Evolutionary conservation across 148 eudicot species (phyloP).

Genomic region (Cornus florida): DNA sequence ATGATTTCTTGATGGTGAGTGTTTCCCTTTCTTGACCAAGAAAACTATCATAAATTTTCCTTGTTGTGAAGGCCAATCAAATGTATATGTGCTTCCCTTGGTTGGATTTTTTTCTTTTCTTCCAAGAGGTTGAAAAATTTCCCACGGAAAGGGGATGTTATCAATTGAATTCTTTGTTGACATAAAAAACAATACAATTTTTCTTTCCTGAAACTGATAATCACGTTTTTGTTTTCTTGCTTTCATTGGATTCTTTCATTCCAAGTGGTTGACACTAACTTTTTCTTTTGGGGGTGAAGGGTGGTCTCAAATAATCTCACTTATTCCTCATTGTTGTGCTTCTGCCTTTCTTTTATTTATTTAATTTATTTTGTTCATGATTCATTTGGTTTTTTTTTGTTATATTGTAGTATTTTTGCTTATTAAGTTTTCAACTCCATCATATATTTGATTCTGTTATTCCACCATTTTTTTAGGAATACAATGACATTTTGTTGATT

Average conservation of each 20-base stretch:
- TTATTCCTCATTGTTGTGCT: too few relatives aligned
- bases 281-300: too few relatives aligned
- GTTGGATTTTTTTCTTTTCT: neutral
- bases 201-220: too few relatives aligned
- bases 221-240: too few relatives aligned
- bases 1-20: conserved; percentile 87
- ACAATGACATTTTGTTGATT: conserved; percentile 74
- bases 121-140: neutral
- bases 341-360: neutral
- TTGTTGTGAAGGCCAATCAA: neutral
- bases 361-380: neutral
- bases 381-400: neutral
- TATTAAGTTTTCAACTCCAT: neutral
- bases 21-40: conserved; percentile 9
- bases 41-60: neutral
- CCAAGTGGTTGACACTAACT: too few relatives aligned
- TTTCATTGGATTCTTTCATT: too few relatives aligned
- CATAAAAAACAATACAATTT: neutral
- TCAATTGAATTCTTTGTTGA: conserved; percentile 39
- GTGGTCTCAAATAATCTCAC: too few relatives aligned
- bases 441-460: neutral
- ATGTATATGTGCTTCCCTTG: neutral
- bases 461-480: conserved; percentile 48
- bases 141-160: neutral
- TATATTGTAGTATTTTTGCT: neutral